Base-by-base conservation (phyloP, 2,329 filamentous ascomycete species). In the Diplodia sapinea region DNA sequence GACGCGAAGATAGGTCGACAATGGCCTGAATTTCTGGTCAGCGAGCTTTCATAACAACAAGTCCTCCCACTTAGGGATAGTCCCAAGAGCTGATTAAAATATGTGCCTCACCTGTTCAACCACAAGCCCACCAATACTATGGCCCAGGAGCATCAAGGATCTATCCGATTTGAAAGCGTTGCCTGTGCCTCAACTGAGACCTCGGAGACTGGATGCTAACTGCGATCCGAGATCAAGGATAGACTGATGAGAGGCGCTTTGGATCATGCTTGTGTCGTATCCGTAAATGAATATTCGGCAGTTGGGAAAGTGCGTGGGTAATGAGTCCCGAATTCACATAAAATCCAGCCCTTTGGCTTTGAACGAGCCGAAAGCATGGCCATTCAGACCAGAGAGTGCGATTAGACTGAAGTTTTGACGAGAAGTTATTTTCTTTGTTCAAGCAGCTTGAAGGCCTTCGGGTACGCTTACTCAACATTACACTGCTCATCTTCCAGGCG, bases 31-130 rank as follows among this genome's bases (percentile, higher is more conserved):
- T n/a, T n/a, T n/a, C n/a, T n/a, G n/a, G n/a, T n/a, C n/a, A n/a
- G n/a, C n/a, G n/a, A n/a, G n/a, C n/a, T n/a, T n/a, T n/a, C n/a
- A n/a, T n/a, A n/a, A n/a, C n/a, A n/a, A n/a, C n/a, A n/a, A n/a
- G n/a, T n/a, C n/a, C n/a, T n/a, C n/a, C n/a, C n/a, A n/a, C n/a
- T n/a, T n/a, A n/a, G n/a, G n/a, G n/a, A n/a, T n/a, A n/a, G n/a
- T n/a, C n/a, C n/a, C n/a, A n/a, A n/a, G n/a, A n/a, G n/a, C n/a
- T n/a, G n/a, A n/a, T n/a, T n/a, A n/a, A n/a, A n/a, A n/a, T n/a
- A n/a, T n/a, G n/a, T n/a, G n/a, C n/a, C n/a, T 61, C 23, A 61
- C 56, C 56, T 61, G 56, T 17, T 61, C 56, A 47, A 61, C 12
- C 11, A 61, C 38, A 47, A 61, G 56, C 1, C 38, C 38, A 12